phyloP scores from a whole-genome alignment of 495 filamentous ascomycete genomes.

The Penicillium soppii region DNA sequence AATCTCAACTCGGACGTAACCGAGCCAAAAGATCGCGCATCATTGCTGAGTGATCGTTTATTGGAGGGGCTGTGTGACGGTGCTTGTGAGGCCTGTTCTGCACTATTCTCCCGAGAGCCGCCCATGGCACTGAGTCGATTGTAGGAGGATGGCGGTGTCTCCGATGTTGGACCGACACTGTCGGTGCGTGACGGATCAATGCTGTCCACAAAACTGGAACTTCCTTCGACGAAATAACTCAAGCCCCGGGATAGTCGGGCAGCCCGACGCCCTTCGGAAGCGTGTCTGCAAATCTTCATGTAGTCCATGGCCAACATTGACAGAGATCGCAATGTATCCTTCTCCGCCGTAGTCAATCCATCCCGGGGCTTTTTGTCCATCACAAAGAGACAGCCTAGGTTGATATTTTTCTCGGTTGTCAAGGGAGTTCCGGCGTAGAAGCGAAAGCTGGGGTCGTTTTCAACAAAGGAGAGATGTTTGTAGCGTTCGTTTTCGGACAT shows the following conservation, averaged over 20 bases:
- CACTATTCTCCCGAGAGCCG: slow-evolving; percentile 29
- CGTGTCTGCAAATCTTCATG: slow-evolving; percentile 56
- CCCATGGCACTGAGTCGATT: slow-evolving; percentile 27
- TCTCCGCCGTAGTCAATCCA: slow-evolving; percentile 33
- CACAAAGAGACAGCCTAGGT: slow-evolving; percentile 70
- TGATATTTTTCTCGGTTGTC: slow-evolving; percentile 63
- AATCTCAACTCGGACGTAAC: slow-evolving; percentile 19
- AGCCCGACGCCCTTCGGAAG: slow-evolving; percentile 55
- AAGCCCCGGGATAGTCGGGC: slow-evolving; percentile 61
- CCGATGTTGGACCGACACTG: slow-evolving; percentile 21
- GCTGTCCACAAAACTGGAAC: slow-evolving; percentile 44
- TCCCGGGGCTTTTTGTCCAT: slow-evolving; percentile 51
- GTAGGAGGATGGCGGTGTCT: slow-evolving; percentile 26
- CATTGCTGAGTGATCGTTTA: slow-evolving; percentile 28
- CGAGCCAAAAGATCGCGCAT: slow-evolving; percentile 32
- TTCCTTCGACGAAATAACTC: slow-evolving; percentile 62
- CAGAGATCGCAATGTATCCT: slow-evolving; percentile 45
- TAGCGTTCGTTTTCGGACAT: slow-evolving; percentile 42
- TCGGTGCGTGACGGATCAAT: slow-evolving; percentile 24
- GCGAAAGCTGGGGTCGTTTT: slow-evolving; percentile 38
- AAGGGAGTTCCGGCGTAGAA: slow-evolving; percentile 56
- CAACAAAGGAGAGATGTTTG: slow-evolving; percentile 40
- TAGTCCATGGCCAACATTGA: slow-evolving; percentile 61
- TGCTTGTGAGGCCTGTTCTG: slow-evolving; percentile 22
- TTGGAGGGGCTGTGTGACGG: slow-evolving; percentile 20